phyloP scores from a whole-genome alignment of 2,329 filamentous ascomycete genomes.

The Aspergillus quadrilineatus region DNA sequence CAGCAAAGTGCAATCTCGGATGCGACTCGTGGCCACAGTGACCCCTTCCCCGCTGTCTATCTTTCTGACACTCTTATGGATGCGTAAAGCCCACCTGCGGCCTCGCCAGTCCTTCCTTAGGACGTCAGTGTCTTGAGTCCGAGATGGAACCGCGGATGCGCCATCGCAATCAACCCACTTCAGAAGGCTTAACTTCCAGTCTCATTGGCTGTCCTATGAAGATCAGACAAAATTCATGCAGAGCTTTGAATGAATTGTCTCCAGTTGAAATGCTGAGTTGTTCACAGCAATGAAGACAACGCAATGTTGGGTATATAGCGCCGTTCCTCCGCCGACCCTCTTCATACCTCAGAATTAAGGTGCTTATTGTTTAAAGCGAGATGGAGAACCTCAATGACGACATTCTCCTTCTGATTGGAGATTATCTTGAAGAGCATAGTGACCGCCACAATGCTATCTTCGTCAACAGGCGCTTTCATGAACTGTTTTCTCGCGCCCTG shows the following conservation, averaged over 20 bases:
- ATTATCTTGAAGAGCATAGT: constrained; percentile 24
- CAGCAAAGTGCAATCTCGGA: no score
- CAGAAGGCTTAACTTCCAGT: neutral
- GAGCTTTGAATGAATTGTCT: neutral
- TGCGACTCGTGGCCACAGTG: no score
- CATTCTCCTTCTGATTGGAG: constrained; percentile 30
- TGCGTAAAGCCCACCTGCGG: neutral
- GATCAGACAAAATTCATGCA: neutral
- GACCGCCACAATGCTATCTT: constrained; percentile 30
- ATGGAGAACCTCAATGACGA: constrained; percentile 27
- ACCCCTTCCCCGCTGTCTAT: no score
- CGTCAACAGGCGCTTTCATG: constrained; percentile 27
- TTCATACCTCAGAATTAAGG: no score
- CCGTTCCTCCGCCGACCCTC: neutral
- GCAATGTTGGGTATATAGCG: neutral
- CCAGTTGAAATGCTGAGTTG: neutral
- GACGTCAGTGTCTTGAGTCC: neutral
- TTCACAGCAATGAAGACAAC: neutral
- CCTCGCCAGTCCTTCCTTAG: neutral
- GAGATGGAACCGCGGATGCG: constrained; percentile 12
- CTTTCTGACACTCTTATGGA: neutral
- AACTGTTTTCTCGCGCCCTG: constrained; percentile 27
- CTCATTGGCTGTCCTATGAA: neutral
- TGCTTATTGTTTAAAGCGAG: no score
- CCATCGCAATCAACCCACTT: neutral